Evolutionary conservation across 164 flowering plant genomes (phyloP).

Genomic region (Litsea cubeba): DNA sequence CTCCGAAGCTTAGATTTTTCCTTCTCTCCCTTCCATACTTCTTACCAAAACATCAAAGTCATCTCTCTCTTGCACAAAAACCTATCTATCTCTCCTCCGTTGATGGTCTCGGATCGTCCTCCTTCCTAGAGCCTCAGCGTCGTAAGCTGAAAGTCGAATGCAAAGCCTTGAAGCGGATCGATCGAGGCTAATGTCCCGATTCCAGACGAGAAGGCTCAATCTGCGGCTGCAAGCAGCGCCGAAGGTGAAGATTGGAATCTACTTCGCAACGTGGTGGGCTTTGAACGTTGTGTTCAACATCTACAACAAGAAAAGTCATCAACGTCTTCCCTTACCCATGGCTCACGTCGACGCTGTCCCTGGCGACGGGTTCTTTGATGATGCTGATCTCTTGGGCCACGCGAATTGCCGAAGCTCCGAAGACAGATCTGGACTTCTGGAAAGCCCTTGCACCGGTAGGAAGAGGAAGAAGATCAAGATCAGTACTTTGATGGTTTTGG

Average conservation of each 20-base stretch:
- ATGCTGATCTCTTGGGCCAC: conserved; percentile 81
- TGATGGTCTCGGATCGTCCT: conserved; percentile 14
- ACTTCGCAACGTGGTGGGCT: conserved; percentile 89
- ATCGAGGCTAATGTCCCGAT: conserved; percentile 15
- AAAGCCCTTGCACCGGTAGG: conserved; percentile 83
- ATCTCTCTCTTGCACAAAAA: conserved; percentile 11
- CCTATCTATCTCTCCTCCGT: conserved; percentile 35
- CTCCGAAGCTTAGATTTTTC: conserved; percentile 4
- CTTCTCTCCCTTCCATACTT: conserved; percentile 16
- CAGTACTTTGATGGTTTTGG: neutral
- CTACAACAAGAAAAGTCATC: conserved; percentile 87
- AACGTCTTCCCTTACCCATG: conserved; percentile 86
- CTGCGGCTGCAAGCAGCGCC: conserved; percentile 48
- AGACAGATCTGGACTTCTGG: conserved; percentile 81
- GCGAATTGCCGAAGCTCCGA: conserved; percentile 65
- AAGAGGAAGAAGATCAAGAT: conserved; percentile 11
- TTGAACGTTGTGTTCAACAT: conserved; percentile 86
- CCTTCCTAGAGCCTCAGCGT: neutral
- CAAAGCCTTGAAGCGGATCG: conserved; percentile 68
- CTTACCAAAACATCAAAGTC: neutral
- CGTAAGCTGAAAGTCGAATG: conserved; percentile 33
- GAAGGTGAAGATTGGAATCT: conserved; percentile 65
- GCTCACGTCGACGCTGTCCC: conserved; percentile 79
- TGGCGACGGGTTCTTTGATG: conserved; percentile 72
- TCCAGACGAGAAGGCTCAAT: conserved; percentile 7